Base-by-base conservation (phyloP, 2,329 filamentous ascomycete genomes). In the Clarireedia sp. region DNA sequence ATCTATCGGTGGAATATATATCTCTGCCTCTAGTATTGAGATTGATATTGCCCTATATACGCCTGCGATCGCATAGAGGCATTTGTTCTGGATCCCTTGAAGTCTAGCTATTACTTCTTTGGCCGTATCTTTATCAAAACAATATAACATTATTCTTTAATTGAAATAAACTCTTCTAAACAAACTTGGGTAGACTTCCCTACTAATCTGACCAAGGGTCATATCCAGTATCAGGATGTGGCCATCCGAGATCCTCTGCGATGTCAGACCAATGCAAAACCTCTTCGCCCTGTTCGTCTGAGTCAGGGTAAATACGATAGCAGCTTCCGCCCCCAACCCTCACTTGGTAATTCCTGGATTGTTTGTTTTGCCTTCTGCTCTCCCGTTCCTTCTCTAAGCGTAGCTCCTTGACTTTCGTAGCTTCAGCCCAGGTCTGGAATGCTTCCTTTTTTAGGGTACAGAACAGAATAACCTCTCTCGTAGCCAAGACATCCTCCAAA, bases 401-500 rank as follows among this genome's bases (percentile, higher is more conserved):
- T 40, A 45, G 51, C 44, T 62, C 52, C 38, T 66, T 62, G 5
- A 21, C 26, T 51, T 47, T 60, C 57, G 58, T 63, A n/a, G 40
- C 45, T 36, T 44, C 33, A 44, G 67, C 74, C 70, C 72, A 74
- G 17, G 45, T 63, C 3, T 62, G 57, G 8, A 78, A 64, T 12
- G 57, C 58, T 1, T 69, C 64, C 2, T 65, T 65, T n/a, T 76
- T 68, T 55, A 66, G 67, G n/a, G 75, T 60, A 54, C 70, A 74
- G 69, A 70, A 77, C 2, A 80, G 63, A 5, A 73, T 69, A 47
- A 80, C 61, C 61, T 80, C 76, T 7, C 78, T 70, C 0, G 73
- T 69, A 0, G 78, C 77, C 36, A 76, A 69, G 0, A 76, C 73
- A 65, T 79, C 75, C 61, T 79, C 75, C 5, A 80, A 59, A 47